These are phyloP conservation scores for Simplicillium aogashimaense DNA, from an alignment of 2,329 filamentous ascomycete genomes.

Conservation along the genomic window DNA sequence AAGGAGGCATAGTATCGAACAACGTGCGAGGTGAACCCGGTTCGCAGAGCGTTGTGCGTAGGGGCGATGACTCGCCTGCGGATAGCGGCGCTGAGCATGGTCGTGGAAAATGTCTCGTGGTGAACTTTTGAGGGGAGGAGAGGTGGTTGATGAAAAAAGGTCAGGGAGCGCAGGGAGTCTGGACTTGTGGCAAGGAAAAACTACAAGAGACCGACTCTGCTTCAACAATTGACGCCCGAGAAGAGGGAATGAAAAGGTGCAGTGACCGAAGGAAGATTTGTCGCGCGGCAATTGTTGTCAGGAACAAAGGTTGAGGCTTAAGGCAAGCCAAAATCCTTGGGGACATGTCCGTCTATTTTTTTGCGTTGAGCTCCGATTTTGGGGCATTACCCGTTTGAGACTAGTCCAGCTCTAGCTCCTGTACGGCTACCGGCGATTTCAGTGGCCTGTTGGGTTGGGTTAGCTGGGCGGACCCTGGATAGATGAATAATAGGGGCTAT, in stretches of 20 bases:
- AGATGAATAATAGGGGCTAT: too few relatives aligned
- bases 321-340: conserved; percentile 6
- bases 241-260: neutral
- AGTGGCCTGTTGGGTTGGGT: neutral
- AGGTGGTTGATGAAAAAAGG: neutral
- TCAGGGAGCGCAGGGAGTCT: too few relatives aligned
- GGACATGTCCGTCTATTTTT: conserved; percentile 6
- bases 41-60: conserved; percentile 39
- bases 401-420: conserved; percentile 1
- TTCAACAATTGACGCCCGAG: conserved; percentile 4
- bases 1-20: conserved; percentile 69
- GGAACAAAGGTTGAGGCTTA: conserved; percentile 3
- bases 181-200: neutral
- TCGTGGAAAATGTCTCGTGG: conserved; percentile 8
- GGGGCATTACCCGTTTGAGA: conserved; percentile 3
- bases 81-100: conserved; percentile 54
- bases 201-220: conserved; percentile 1
- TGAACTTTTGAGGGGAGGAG: neutral
- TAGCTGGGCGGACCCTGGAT: neutral
- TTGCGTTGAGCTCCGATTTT: conserved; percentile 9
- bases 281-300: conserved; percentile 7
- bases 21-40: conserved; percentile 41
- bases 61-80: conserved; percentile 50
- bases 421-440: conserved; percentile 6
- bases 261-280: conserved; percentile 3